Evolutionary conservation across 1,139 yeast species (phyloP), one percentile per base, ranked within the genome.

Genomic region (Sugiyamaella castrensis): DNA sequence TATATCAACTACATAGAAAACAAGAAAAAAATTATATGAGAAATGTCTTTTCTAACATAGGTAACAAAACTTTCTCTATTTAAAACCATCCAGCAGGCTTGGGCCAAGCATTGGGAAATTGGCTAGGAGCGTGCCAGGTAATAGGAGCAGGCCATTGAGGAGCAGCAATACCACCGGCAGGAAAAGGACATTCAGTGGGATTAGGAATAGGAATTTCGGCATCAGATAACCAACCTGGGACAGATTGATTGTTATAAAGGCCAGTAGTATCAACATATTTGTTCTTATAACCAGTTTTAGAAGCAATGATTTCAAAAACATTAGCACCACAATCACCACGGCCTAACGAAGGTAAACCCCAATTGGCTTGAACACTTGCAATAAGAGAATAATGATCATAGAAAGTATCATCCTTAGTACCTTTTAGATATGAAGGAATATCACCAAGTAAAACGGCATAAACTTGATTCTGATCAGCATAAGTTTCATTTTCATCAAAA

Each of bases 301-400:
- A 56, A 51, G 77, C 76, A 48, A 74, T 68, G 31, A 68, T 35
- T 42, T 66, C 51, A 62, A 74, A 73, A 28, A 75, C 75, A 57
- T 75, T 75, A 46, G 80, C 78, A 45, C 66, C 69, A 53, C 70
- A 71, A 59, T 75, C 79, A 57, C 68, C 66, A 59, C 80, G 72
- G 46, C 80, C 80, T 19, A 46, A 32, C 9, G 49, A 46, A 24
- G 41, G 45, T 12, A 44, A 4, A 52, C 40, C 40, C 65, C 69
- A 68, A 51, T 59, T 62, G 52, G 63, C 59, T 56, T 59, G 56
- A 32, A 66, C 61, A 47, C 70, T 67, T 52, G 70, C 71, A 47
- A 70, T 68, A 1, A 72, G 71, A 36, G 79, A 71, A 68, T 75
- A 75, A 61, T 75, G 80, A 60, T 74, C 71, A 63, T 75, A 75